Base-by-base conservation (phyloP, 2,329 filamentous ascomycete species). In the Fusarium tuaranense region DNA sequence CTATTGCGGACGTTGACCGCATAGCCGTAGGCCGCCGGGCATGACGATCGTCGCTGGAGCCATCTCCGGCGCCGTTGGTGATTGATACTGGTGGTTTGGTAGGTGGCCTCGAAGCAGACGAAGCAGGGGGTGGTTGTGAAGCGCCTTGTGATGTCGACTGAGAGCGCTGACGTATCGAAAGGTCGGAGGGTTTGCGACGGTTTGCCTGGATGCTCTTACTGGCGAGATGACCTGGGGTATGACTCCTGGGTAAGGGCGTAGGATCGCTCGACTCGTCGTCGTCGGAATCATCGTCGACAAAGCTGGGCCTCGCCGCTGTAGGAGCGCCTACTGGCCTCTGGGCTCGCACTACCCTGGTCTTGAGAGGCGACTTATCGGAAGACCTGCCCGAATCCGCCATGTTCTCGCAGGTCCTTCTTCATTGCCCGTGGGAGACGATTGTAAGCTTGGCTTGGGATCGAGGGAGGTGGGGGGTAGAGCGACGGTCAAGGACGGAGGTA, bases 161-260 rank as follows among this genome's bases (percentile, higher is more conserved):
- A 20, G 88, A 88, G 64, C 89, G 87, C 72, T 89, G 86, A 30
- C 89, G 87, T 67, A 89, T 85, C 55, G 88, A 83, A 41, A 88
- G 81, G 65, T 91, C 88, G 30, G 88, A 86, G 32, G 86, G 81
- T 73, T 87, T 89, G 62, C 86, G 84, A 68, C 86, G 85, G 69
- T 84, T 84, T 65, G 86, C 85, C 70, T 88, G 79, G 62, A 76
- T 87, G 82, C 88, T 90, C 83, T 88, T 91, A 74, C 88, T 87
- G 14, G 90, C 83, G 46, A 92, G 85, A 76, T 91, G 89, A 67
- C 90, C 89, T 1, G 90, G 90, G 2, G 90, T 92, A 79, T 92
- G 90, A 78, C 87, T 91, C 74, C 90, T 87, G 32, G 86, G 83
- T 53, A 88, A 79, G 58, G 86, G 82, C 64, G 80, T 81, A 68